Percentiles rank a stretch among this genome's conserved stretches.
Evolutionary conservation across 2,329 filamentous ascomycete genomes (phyloP).

Genomic region (Periconia sp.): DNA sequence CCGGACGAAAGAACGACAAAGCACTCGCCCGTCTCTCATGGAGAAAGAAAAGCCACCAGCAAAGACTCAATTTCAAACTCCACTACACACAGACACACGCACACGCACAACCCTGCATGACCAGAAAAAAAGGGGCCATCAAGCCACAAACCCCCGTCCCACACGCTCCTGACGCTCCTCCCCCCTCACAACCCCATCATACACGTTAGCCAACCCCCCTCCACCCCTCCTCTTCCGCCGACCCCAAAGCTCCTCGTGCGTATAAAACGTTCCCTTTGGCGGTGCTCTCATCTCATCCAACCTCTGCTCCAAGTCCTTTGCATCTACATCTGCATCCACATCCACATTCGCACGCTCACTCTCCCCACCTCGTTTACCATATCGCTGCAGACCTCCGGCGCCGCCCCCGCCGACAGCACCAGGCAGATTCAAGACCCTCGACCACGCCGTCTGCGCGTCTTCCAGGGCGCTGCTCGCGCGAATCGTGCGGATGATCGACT

Average conservation of each 20-base stretch:
- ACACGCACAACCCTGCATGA: too few relatives aligned
- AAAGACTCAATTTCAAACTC: too few relatives aligned
- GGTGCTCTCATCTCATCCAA: constrained; percentile 11
- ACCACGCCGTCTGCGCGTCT: constrained; percentile 39
- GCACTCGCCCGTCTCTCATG: too few relatives aligned
- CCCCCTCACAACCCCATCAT: constrained; percentile 9
- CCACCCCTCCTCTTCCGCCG: neutral
- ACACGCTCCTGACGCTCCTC: neutral
- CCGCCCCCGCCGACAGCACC: constrained; percentile 20
- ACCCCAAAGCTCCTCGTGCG: constrained; percentile 39
- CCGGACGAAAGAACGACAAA: too few relatives aligned
- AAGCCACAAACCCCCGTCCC: too few relatives aligned
- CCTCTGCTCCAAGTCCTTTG: too few relatives aligned
- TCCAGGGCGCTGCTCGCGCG: constrained; percentile 40
- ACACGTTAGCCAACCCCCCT: constrained; percentile 1
- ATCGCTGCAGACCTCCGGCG: neutral
- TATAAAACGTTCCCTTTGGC: constrained; percentile 24
- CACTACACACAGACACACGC: too few relatives aligned
- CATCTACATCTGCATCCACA: too few relatives aligned
- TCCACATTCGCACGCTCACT: constrained; percentile 1
- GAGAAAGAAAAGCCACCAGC: too few relatives aligned
- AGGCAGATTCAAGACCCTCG: constrained; percentile 38
- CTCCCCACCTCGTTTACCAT: neutral
- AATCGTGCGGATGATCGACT: constrained; percentile 42
- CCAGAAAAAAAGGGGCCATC: too few relatives aligned